Evolutionary conservation across 331 rosid species (phyloP), one percentile per base, ranked within the genome.

Genomic region (Rhamnella rubrinervis): DNA sequence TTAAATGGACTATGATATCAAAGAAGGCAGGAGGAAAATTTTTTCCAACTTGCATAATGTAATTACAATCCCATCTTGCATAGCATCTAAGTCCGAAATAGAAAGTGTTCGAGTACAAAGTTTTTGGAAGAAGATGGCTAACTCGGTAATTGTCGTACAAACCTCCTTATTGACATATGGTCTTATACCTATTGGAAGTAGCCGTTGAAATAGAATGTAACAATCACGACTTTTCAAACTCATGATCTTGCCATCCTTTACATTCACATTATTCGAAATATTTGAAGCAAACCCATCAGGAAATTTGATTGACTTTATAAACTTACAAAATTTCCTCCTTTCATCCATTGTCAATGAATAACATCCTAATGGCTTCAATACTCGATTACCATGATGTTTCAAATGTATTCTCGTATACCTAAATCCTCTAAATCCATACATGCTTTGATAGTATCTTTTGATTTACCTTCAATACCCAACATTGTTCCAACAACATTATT

Each of bases 1-100:
- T 59, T 26, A 66, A 18, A 11, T 74, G 73, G 5, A 59, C 20
- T 68, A 74, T 59, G n/a, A 74, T n/a, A 25, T 67, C 63, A 51
- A 66, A 76, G 16, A 68, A 69, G 8, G 23, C 44, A 6, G 41
- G 74, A 13, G 70, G 70, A 53, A 75, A 61, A 37, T 67, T 40
- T 1, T 55, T 31, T 75, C 50, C 14, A 67, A 46, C 7, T 60
- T 68, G 20, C 51, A 62, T 0, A 68, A 13, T 10, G 14, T 55
- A 3, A 10, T 0, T 3, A 56, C 18, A n/a, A 69, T 76, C 9
- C 37, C 19, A 13, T 35, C 23, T 19, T 69, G 18, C 28, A 69
- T 41, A 4, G 1, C 15, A n/a, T 68, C 53, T 6, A 76, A 52
- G 4, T 68, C 61, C 7, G 53, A 28, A 16, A 51, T 8, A 31